Evolutionary conservation across 2,329 filamentous ascomycete genomes (phyloP).

Genomic region (Tolypocladium tropicale): DNA sequence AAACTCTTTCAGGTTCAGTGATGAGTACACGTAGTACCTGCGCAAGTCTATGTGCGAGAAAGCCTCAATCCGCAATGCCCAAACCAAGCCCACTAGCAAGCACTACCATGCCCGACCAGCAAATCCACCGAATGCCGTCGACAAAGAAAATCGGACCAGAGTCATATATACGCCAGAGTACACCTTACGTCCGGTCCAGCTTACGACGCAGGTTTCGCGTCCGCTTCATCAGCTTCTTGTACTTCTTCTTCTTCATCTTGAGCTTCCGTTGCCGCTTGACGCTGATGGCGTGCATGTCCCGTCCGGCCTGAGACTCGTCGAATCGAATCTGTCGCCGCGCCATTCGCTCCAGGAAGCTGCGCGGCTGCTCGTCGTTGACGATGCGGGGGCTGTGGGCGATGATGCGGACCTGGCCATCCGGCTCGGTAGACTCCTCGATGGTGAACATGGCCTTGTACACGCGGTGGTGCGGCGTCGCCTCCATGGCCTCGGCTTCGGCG

Average conservation of each 20-base stretch:
- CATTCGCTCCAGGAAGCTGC: conserved; percentile 61
- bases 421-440: conserved; percentile 54
- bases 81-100: conserved; percentile 14
- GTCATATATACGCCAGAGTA: background rate
- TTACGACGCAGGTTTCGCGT: conserved; percentile 83
- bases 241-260: conserved; percentile 99
- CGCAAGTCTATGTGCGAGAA: conserved; percentile 22
- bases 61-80: conserved; percentile 18
- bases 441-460: conserved; percentile 56
- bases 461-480: conserved; percentile 35
- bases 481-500: conserved; percentile 19
- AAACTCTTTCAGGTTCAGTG: background rate
- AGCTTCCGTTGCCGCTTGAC: conserved; percentile 87
- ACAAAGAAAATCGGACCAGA: conserved; percentile 9
- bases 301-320: conserved; percentile 40
- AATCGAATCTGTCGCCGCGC: conserved; percentile 52
- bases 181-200: conserved; percentile 54
- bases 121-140: conserved; percentile 13
- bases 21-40: conserved; percentile 16
- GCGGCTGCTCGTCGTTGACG: conserved; percentile 36
- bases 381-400: conserved; percentile 50
- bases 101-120: conserved; percentile 19
- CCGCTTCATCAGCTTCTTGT: conserved; percentile 96
- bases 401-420: conserved; percentile 49
- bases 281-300: conserved; percentile 70